Conservation (phyloP, 1,284 basidiomycete species). For the Tylopilus sp. region DNA sequence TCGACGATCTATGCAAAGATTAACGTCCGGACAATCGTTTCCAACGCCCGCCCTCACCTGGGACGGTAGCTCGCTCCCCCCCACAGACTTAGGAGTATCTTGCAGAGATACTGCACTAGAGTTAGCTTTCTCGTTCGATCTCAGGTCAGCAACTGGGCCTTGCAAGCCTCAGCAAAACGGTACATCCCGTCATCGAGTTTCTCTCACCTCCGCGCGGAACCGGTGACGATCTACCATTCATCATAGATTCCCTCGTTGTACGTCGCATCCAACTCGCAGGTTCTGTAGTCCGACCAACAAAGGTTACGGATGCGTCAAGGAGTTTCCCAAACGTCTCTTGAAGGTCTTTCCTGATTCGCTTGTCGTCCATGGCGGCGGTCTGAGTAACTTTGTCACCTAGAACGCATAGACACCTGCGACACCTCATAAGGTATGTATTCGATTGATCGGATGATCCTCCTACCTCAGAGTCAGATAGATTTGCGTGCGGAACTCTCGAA, state of each 20-base stretch:
- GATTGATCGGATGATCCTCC: conserved; percentile 12
- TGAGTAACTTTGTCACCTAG: conserved; percentile 84
- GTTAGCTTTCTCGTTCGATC: conserved; percentile 56
- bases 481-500: conserved; percentile 64
- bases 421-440: conserved; percentile 9
- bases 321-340: conserved; percentile 90
- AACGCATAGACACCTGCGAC: conserved; percentile 69
- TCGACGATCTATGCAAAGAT: conserved; percentile 54
- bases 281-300: conserved; percentile 74
- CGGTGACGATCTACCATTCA: conserved; percentile 70
- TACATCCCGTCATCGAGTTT: background rate
- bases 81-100: conserved; percentile 43
- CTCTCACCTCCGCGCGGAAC: conserved; percentile 46
- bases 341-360: conserved; percentile 83
- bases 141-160: conserved; percentile 36
- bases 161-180: conserved; percentile 1
- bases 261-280: conserved; percentile 78
- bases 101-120: conserved; percentile 40
- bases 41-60: conserved; percentile 41
- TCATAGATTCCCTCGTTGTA: conserved; percentile 54
- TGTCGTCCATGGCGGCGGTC: conserved; percentile 88
- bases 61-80: conserved; percentile 45
- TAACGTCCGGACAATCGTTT: background rate
- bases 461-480: conserved; percentile 75
- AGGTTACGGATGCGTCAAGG: conserved; percentile 74